These are phyloP conservation scores for Dalechampia spathulata DNA, from an alignment of 441 rosid species.

Conservation along the genomic window DNA sequence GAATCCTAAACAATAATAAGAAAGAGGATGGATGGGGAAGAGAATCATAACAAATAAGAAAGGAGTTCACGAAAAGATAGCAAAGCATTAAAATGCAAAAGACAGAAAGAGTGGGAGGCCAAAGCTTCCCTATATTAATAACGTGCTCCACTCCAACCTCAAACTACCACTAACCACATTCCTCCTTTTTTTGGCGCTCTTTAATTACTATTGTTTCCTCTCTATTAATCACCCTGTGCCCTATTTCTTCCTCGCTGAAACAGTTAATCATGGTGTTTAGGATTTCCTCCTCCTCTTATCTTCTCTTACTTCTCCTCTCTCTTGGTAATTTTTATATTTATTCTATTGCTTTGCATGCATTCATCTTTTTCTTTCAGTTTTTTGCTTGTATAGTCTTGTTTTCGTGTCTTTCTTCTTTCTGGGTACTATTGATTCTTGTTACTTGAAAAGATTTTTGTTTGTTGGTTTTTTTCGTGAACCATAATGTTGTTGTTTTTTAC, in stretches of 20 bases:
- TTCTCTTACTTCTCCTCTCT: constrained; percentile 31
- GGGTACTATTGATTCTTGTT: neutral
- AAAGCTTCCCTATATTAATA: neutral
- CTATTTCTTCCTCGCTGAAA: neutral
- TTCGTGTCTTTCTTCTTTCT: neutral
- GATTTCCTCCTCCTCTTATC: constrained; percentile 15
- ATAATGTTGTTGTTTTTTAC: no score
- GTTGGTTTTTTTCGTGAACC: neutral
- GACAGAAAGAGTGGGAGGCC: neutral
- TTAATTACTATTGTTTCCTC: no score
- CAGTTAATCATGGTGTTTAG: constrained; percentile 29
- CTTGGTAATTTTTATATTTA: constrained; percentile 24
- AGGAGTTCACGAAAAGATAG: constrained; percentile 17
- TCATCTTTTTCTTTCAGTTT: no score
- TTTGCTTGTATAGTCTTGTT: neutral
- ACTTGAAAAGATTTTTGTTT: neutral
- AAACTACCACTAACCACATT: constrained; percentile 23
- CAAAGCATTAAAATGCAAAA: neutral
- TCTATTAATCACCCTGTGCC: no score
- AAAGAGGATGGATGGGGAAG: neutral
- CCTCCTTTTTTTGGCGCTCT: no score
- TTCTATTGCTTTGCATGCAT: no score
- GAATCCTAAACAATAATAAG: neutral
- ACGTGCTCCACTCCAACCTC: constrained; percentile 20
- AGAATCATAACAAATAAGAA: neutral